Evolutionary conservation across 805 yeast genomes (phyloP).

Genomic region (Clavispora carvajalis): DNA sequence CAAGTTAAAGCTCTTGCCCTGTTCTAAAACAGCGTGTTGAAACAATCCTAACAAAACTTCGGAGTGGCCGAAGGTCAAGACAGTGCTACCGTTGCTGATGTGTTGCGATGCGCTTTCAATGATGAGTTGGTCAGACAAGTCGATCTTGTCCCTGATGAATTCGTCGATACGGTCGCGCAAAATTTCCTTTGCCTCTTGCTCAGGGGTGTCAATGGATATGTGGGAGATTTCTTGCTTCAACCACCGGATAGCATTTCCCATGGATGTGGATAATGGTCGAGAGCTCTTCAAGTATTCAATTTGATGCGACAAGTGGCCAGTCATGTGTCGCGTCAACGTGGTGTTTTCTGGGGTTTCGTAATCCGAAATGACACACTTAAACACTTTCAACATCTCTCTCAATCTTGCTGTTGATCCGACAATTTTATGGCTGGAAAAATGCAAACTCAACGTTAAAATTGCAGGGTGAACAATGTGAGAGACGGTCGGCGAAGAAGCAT

Average conservation of each 20-base stretch:
- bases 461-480: conserved; percentile 82
- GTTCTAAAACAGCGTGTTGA: conserved; percentile 55
- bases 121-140: conserved; percentile 76
- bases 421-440: conserved; percentile 75
- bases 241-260: conserved; percentile 99
- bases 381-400: conserved; percentile 76
- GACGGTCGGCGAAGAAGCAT: conserved; percentile 49
- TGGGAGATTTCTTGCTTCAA: conserved; percentile 87
- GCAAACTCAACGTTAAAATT: conserved; percentile 69
- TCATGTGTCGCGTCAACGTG: conserved; percentile 80
- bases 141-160: conserved; percentile 80
- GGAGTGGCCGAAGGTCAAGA: conserved; percentile 85
- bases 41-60: conserved; percentile 75
- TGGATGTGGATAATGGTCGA: conserved; percentile 84
- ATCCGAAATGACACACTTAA: conserved; percentile 71
- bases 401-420: conserved; percentile 90
- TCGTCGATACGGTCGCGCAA: conserved; percentile 67
- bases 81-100: conserved; percentile 68
- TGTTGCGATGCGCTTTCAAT: conserved; percentile 75
- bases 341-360: conserved; percentile 83
- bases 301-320: conserved; percentile 83
- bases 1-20: conserved; percentile 65
- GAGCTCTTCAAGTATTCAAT: conserved; percentile 89
- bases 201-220: conserved; percentile 68
- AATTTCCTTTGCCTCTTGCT: conserved; percentile 59